Evolutionary conservation across 106 monocot species (phyloP).

Genomic region (Gastrodia elata): DNA sequence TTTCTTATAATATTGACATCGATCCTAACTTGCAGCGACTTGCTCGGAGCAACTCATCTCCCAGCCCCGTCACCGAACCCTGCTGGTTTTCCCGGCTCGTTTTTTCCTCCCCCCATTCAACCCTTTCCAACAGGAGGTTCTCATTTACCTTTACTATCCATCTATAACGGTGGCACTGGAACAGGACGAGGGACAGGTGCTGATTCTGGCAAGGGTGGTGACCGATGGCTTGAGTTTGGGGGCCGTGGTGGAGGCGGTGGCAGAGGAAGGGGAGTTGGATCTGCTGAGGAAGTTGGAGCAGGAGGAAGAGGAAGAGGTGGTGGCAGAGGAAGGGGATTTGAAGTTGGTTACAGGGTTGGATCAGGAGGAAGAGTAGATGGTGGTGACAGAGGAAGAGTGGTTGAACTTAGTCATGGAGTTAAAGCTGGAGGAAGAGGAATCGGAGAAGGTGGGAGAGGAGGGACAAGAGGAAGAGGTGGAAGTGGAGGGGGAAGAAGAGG

Average conservation of each 20-base stretch:
- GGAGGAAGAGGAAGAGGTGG: conserved; percentile 1
- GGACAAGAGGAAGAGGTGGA: conserved; percentile 1
- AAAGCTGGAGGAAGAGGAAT: background rate
- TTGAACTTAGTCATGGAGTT: conserved; percentile 12
- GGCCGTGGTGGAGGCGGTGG: conserved; percentile 8
- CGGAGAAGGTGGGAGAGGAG: background rate
- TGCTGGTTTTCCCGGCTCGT: background rate
- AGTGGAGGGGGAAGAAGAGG: conserved; percentile 3
- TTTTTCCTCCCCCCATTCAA: conserved; percentile 6
- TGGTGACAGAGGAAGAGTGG: conserved; percentile 13
- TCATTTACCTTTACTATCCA: background rate
- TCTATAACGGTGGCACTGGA: background rate
- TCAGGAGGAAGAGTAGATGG: background rate
- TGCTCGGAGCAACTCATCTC: conserved; percentile 15
- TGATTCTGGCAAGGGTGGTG: conserved; percentile 17
- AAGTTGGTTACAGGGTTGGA: too few relatives aligned
- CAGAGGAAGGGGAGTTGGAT: background rate
- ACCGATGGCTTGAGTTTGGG: background rate
- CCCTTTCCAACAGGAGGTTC: conserved; percentile 10
- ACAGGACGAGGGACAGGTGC: conserved; percentile 12
- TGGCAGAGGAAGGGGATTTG: conserved; percentile 7
- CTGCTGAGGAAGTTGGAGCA: background rate
- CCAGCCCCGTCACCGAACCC: background rate
- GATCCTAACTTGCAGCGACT: conserved; percentile 14
- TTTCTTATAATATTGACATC: background rate